Evolutionary conservation across 495 filamentous ascomycete genomes (phyloP).

Genomic region (Podospora australis): DNA sequence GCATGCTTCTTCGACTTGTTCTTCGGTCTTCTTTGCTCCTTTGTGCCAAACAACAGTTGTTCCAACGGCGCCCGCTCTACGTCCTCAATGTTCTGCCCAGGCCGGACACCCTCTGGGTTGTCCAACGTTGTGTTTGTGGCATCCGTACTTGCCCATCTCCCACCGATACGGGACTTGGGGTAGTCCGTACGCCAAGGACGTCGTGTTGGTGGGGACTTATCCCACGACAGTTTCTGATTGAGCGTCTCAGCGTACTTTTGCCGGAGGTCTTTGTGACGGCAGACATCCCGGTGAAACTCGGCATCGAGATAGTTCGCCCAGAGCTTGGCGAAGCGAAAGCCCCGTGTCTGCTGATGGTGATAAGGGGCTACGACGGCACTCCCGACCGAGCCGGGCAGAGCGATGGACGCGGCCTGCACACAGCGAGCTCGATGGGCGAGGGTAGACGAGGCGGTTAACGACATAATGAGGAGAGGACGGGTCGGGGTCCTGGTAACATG

Average conservation of each 20-base stretch:
- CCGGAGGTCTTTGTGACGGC: constrained; percentile 30
- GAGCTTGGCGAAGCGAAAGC: constrained; percentile 37
- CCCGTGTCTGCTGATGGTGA: constrained; percentile 33
- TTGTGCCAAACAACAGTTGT: constrained; percentile 25
- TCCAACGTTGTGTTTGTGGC: constrained; percentile 16
- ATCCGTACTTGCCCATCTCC: constrained; percentile 16
- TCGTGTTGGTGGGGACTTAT: constrained; percentile 32
- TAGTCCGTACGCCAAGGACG: constrained; percentile 21
- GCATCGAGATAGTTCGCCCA: constrained; percentile 38
- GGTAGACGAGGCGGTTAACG: constrained; percentile 27
- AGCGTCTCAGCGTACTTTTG: constrained; percentile 37
- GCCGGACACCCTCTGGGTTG: constrained; percentile 27
- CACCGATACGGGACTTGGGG: constrained; percentile 3
- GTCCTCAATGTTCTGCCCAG: constrained; percentile 33
- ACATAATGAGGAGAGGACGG: constrained; percentile 22
- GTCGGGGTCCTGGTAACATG: constrained; percentile 7
- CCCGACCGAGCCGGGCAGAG: constrained; percentile 7
- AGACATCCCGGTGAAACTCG: constrained; percentile 31
- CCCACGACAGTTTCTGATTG: constrained; percentile 32
- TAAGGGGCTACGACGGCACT: constrained; percentile 17
- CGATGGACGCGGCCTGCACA: constrained; percentile 12
- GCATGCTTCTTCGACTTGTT: neutral
- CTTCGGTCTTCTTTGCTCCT: neutral
- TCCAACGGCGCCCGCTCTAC: constrained; percentile 30
- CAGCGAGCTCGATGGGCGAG: constrained; percentile 27